Conservation (phyloP, 2,329 filamentous ascomycete species). For the Aspergillus tubingensis region DNA sequence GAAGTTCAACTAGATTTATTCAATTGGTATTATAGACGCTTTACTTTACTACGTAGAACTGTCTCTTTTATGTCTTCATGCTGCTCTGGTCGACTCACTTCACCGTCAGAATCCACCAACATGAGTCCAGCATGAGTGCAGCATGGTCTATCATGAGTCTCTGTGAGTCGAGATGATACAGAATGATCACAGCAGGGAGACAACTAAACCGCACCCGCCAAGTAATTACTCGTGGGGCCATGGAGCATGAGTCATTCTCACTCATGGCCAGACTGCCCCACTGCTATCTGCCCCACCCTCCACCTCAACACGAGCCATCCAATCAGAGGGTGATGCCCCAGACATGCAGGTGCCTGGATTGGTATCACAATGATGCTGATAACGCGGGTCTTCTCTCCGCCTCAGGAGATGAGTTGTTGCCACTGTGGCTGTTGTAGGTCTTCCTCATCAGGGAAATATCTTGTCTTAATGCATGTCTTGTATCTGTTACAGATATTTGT, state of each 20-base stretch:
- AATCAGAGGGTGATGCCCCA: background rate
- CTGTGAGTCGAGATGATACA: slow-evolving; percentile 3
- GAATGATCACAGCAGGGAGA: background rate
- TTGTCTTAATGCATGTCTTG: no score
- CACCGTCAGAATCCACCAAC: background rate
- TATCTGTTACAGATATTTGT: no score
- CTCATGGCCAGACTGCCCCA: background rate
- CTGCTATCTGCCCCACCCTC: background rate
- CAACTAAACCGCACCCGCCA: slow-evolving; percentile 1
- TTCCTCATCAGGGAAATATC: no score
- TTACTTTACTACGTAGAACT: background rate
- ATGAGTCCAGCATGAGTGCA: background rate
- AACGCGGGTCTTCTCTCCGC: no score
- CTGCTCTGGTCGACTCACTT: background rate
- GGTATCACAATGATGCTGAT: no score
- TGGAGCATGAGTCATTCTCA: slow-evolving; percentile 11
- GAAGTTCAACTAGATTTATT: background rate
- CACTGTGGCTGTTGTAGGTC: no score
- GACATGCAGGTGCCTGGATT: background rate
- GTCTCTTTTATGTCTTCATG: background rate
- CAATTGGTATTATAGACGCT: background rate
- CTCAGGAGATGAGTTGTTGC: no score
- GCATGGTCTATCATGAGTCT: background rate
- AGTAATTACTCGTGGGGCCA: background rate
- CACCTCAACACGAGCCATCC: background rate